A percentile compares a stretch with the other conserved stretches of the same genome.
phyloP scores from a whole-genome alignment of 2,329 filamentous ascomycete genomes.

The Venturia pyrina region DNA sequence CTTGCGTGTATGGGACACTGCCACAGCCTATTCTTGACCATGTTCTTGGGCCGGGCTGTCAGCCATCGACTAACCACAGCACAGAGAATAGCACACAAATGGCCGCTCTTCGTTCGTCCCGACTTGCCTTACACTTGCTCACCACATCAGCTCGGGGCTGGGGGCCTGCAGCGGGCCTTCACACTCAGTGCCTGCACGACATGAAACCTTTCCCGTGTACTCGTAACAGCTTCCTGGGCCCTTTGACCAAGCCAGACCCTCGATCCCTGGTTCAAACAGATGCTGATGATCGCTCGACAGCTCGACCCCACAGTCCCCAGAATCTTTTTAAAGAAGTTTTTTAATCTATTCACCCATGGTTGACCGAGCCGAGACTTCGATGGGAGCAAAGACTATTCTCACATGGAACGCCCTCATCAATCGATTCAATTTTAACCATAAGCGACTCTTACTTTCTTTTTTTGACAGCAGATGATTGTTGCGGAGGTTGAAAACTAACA shows the following conservation, averaged over 20 bases:
- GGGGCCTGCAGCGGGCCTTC: background rate
- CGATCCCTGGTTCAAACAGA: background rate
- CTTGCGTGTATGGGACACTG: background rate
- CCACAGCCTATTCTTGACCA: too few relatives aligned
- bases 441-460: background rate
- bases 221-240: background rate
- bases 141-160: background rate
- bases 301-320: background rate
- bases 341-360: background rate
- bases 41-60: too few relatives aligned
- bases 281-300: background rate
- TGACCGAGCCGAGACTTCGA: background rate
- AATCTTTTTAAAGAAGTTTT: constrained; percentile 3
- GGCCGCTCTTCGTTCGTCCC: too few relatives aligned
- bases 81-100: too few relatives aligned
- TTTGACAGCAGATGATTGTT: background rate
- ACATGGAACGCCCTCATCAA: background rate
- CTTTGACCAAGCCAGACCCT: background rate
- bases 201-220: background rate
- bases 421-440: background rate
- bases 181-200: background rate
- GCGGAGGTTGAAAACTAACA: background rate
- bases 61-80: too few relatives aligned
- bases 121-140: background rate
- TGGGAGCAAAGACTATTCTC: background rate